Base-by-base conservation (phyloP, 495 filamentous ascomycete species). In the Extremus antarcticus region DNA sequence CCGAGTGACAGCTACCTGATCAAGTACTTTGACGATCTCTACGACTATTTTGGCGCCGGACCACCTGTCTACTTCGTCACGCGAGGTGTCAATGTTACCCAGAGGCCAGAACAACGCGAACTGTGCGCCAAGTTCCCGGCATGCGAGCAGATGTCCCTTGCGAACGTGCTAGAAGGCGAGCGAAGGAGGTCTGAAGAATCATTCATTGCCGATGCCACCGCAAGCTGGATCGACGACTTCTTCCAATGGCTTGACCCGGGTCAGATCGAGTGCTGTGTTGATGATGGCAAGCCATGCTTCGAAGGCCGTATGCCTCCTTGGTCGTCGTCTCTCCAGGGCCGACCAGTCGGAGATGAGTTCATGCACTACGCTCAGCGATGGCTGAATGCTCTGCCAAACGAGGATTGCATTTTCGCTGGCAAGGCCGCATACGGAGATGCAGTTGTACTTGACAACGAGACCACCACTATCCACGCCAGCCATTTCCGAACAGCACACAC, bases 51-150 rank as follows among this genome's bases (percentile, higher is more conserved):
- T 64, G 85, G 87, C 45, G 81, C 83, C 39, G 92, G 92, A 0
- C 91, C 94, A 52, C 92, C 92, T 0, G 90, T 97, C 25, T 98
- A 96, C 67, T 98, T 98, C 65, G 91, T 98, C 29, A 89, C 88
- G 24, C 77, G 81, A 4, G 78, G 85, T 47, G 72, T 94, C 51
- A 89, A 96, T 55, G 76, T 79, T 21, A 95, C 90, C 1, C 63
- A 85, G 51, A 75, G 87, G 43, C 62, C 71, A 11, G 77, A 85
- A 32, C 94, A 98, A 64, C 82, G 86, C 64, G 80, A 92, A 51
- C 75, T 98, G 39, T 98, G 92, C 67, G 86, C 86, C n/a, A 83
- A 88, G 2, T 96, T 92, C 68, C 85, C 86, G 0, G 87, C 87
- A 0, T 98, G 92, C 68, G 75, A 92, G 56, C 76, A 83, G 45